Conservation (phyloP, 176 grass and related monocot genomes). For the Carex myosuroides region DNA sequence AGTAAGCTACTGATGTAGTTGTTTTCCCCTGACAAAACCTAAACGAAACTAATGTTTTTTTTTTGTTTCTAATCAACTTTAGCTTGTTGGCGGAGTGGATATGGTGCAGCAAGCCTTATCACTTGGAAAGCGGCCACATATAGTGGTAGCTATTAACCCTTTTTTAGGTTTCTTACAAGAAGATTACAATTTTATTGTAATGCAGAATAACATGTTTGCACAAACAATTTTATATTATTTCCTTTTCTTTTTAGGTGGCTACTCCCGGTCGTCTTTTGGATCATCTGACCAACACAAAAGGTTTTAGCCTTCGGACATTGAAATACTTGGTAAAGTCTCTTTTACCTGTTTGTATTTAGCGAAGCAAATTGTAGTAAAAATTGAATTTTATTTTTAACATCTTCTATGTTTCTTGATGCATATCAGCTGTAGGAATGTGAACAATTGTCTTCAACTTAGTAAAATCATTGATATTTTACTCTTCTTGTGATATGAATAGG, state of each 20-base stretch:
- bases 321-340: constrained; percentile 62
- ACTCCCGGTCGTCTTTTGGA: constrained; percentile 77
- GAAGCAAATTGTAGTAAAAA: neutral
- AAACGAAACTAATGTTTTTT: neutral
- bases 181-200: neutral
- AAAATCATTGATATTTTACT: neutral
- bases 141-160: constrained; percentile 45
- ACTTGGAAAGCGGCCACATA: constrained; percentile 73
- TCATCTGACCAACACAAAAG: constrained; percentile 83
- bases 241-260: constrained; percentile 47
- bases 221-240: constrained; percentile 6
- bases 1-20: neutral
- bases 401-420: neutral
- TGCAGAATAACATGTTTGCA: constrained; percentile 15
- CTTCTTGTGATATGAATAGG: constrained; percentile 34
- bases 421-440: neutral
- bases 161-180: neutral
- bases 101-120: constrained; percentile 71
- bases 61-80: constrained; percentile 1
- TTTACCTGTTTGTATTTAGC: neutral
- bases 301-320: constrained; percentile 73
- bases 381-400: neutral
- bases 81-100: constrained; percentile 92
- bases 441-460: neutral
- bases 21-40: neutral